Evolutionary conservation across 108 stramenopile genomes (phyloP), one percentile per base, ranked within the genome.

Genomic region (Cylindrotheca fusiformis): DNA sequence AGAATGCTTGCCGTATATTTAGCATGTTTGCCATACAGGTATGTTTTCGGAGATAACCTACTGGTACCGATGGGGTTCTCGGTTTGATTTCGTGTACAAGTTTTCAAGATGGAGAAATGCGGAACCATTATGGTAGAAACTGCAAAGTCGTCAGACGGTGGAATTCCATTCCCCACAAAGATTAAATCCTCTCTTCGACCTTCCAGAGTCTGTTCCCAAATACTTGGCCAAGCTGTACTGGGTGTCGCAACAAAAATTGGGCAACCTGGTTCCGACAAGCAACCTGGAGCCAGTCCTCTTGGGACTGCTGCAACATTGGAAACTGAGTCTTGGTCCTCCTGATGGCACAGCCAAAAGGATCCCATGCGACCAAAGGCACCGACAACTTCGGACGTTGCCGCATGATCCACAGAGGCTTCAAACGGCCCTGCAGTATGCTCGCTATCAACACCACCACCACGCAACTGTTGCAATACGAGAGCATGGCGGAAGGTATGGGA

Each of bases 1-100:
- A 88, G 58, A 30, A 85, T 29, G 5, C 27, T 29, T 18, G 60
- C 66, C 5, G 78, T 57, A 2, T 49, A 52, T 25, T 14, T 20
- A 12, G 84, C 75, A 68, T 88, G 84, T 60, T 55, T 75, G 4
- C 87, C 87, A 65, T 83, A 79, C 8, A 85, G n/a, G 26, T 76
- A 80, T 0, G 87, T 88, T 5, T 76, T 72, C 0, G 83, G 80
- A 22, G 82, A 80, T 17, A 2, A 1, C 3, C 14, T 71, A 69
- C 17, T 69, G 61, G 67, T 49, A 63, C 24, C 59, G 58, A 60
- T 51, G 22, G 25, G 52, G 23, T 41, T 0, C 28, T 65, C 31
- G 31, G 18, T 3, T 1, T 55, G 14, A 27, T 55, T 36, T 45
- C 20, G n/a, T 44, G 47, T 29, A 26, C 63, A 64, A 1, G 47